Evolutionary conservation across 2,329 filamentous ascomycete species (phyloP), one percentile per base, ranked within the genome.

Genomic region (Trichophyton schoenleinii): DNA sequence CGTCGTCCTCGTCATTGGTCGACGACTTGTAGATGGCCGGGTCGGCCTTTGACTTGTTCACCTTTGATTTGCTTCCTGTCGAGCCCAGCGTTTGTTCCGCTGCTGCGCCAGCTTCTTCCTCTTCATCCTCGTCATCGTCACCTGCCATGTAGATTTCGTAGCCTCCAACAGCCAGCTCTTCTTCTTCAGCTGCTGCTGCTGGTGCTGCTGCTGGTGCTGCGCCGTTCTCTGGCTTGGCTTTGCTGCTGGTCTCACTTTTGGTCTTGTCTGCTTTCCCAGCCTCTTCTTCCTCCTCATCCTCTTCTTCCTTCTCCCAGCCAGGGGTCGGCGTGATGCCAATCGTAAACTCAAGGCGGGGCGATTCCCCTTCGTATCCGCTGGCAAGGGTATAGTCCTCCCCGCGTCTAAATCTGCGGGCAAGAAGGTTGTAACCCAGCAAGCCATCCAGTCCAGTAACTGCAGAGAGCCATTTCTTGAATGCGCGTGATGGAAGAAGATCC

Each of bases 351-450:
- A 99, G 78, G 55, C 90, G 86, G 11, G 90, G 83, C 67, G 89
- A 71, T 58, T 83, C 80, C 31, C 83, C 80, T 36, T 81, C 87
- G 70, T 95, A 90, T 22, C 88, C 86, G 20, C 89, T 96, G 1
- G 94, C 94, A 20, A 99, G 83, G 2, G 92, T 95, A 72, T 99
- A 99, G 75, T 99, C 94, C 64, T 86, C 76, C 4, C 94, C 90
- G 57, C 84, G 84, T 7, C 94, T 85, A 79, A 99, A 99, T 38
- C 91, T 84, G 22, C 94, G 85, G 0, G 89, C 89, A n/a, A 95
- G 75, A 58, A 95, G 75, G 69, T 95, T 87, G 68, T 87, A 84
- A 69, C 84, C 87, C 63, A 86, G 83, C 13, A 97, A 69, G 20
- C 73, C 71, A 15, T 73, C 72, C 64, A 89, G 85, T 38, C 87